Base-by-base conservation (phyloP, 352 stramenopile genomes). In the Thraustochytrium sp. region DNA sequence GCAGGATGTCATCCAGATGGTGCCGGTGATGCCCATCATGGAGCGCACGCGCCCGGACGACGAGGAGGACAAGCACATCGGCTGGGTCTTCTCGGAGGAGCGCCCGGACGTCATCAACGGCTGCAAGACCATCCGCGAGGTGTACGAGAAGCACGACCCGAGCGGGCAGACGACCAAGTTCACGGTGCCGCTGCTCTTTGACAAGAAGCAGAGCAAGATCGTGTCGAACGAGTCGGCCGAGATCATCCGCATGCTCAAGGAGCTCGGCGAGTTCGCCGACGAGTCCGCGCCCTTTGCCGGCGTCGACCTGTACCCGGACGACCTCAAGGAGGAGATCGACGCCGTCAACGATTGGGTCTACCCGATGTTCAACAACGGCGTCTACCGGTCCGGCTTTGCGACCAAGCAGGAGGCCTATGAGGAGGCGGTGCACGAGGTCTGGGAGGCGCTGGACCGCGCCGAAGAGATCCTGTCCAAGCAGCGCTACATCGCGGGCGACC, bases 221-320 rank as follows among this genome's bases (percentile, higher is more conserved):
- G 95, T 98, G 16, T 97, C 93, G 87, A 98, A 98, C 84, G 95
- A 98, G 88, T 97, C 91, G 0, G 90, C 91, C 34, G 94, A 98
- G 76, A 98, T 98, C 87, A 92, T 97, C 16, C 89, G 93, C 84
- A 98, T 98, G 90, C 89, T 98, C 46, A 91, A 87, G 26, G 90
- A 89, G 40, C 98, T 98, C 73, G 91, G 97, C 63, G 86, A 89
- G 3, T 90, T 97, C 68, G 88, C 91, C 11, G 86, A 88, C 42
- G 89, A 78, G 38, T 68, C 91, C 38, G 88, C 90, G 31, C 88
- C 89, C 42, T 49, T 72, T 49, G 59, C 59, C n/a, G 59, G 59
- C 34, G 54, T 97, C 16, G 92, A 98, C 84, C 86, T 98, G 68
- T 94, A 96, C 75, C 94, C 93, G 0, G 87, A 91, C 62, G 85